Conservation (phyloP, 352 stramenopile genomes). For the Pythium apleroticum region DNA sequence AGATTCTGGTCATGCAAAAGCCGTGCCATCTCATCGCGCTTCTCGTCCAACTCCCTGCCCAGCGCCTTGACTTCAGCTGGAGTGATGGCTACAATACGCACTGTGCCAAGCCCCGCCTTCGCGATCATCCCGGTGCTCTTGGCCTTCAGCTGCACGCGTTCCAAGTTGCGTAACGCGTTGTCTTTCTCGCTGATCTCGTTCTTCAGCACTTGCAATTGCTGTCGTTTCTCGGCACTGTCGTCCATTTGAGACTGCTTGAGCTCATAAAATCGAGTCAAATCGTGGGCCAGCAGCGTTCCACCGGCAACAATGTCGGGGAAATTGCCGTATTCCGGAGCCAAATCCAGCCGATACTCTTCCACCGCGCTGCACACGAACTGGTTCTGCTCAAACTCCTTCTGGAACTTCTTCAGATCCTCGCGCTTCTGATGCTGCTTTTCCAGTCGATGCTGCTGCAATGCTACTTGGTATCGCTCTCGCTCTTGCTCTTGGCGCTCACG, state of each 20-base stretch:
- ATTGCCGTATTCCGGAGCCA: conserved; percentile 32
- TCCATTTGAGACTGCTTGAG: conserved; percentile 53
- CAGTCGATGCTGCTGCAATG: conserved; percentile 47
- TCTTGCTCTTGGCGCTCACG: conserved; percentile 49
- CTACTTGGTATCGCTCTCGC: conserved; percentile 41
- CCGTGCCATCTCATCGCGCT: conserved; percentile 42
- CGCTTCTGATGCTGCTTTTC: conserved; percentile 48
- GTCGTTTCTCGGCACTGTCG: conserved; percentile 38
- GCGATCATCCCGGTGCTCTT: conserved; percentile 70
- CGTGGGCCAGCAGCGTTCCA: conserved; percentile 36
- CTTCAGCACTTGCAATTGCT: conserved; percentile 33
- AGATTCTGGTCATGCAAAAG: conserved; percentile 42
- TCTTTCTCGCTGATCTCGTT: conserved; percentile 36
- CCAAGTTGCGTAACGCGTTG: conserved; percentile 49
- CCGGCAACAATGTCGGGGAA: conserved; percentile 41
- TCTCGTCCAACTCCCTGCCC: conserved; percentile 41
- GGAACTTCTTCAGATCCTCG: conserved; percentile 53
- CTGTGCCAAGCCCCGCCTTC: conserved; percentile 63
- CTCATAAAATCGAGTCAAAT: conserved; percentile 61
- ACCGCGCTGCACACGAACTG: conserved; percentile 61
- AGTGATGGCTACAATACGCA: conserved; percentile 64
- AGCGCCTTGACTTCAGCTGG: conserved; percentile 44
- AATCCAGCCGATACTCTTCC: conserved; percentile 58
- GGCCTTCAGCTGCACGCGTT: conserved; percentile 63
- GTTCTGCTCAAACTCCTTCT: conserved; percentile 64